A percentile compares a stretch with the other conserved stretches of the same genome.
These are phyloP conservation scores for Fraxinus latifolia DNA, from an alignment of 305 asterid species.

Conservation along the genomic window DNA sequence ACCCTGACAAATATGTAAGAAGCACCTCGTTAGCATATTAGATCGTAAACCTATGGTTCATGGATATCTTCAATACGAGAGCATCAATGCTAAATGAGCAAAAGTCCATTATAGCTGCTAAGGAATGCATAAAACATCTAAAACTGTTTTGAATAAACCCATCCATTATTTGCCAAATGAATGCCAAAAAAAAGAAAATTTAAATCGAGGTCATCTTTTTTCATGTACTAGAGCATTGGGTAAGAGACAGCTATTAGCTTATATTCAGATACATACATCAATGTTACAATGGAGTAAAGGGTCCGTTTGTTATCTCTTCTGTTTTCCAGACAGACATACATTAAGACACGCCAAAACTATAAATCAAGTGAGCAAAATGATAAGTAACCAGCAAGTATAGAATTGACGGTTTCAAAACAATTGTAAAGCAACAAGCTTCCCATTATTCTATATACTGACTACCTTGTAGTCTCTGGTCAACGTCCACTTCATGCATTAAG, in stretches of 20 bases:
- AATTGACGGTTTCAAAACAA: neutral
- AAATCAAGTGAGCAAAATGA: neutral
- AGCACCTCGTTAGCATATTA: slow-evolving; percentile 6
- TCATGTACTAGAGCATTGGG: neutral
- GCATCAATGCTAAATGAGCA: neutral
- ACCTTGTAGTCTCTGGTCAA: neutral
- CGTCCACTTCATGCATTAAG: neutral
- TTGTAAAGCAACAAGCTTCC: neutral
- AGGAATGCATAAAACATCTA: neutral
- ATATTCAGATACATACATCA: neutral
- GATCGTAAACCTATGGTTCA: neutral
- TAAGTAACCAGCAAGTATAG: neutral
- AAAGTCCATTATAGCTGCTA: neutral
- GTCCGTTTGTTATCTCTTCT: neutral
- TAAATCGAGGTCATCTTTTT: neutral
- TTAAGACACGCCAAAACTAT: neutral
- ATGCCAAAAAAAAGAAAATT: neutral
- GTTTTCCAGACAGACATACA: neutral
- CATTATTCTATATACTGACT: neutral
- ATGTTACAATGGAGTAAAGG: neutral
- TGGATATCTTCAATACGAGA: neutral
- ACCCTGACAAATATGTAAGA: slow-evolving; percentile 34
- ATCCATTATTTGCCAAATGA: neutral
- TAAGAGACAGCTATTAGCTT: neutral
- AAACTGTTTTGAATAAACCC: slow-evolving; percentile 1